Evolutionary conservation across 2,329 filamentous ascomycete species (phyloP), one percentile per base, ranked within the genome.

Genomic region (Monosporascus sp.): DNA sequence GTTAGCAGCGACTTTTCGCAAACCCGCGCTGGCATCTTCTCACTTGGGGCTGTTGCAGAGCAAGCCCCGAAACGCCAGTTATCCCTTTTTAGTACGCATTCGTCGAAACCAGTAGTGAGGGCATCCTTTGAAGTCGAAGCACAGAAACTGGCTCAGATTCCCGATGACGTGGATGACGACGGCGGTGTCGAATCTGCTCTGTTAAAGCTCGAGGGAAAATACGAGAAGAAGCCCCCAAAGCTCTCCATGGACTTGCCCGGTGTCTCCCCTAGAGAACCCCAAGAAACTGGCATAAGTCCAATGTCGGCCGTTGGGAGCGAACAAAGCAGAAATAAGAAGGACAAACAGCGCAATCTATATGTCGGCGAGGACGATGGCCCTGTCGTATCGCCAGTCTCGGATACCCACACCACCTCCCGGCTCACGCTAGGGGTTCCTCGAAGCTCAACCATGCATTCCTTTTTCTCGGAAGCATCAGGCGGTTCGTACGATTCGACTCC

Each of bases 101-200:
- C 82, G 5, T 85, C 82, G 2, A 82, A 83, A 58, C 82, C 82
- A 0, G 71, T 77, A 2, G 84, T 85, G 80, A 78, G 82, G 4
- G 80, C 83, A 1, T 97, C 92, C 0, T 97, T 97, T 61, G 91
- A 97, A 69, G 87, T 82, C 3, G 91, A 96, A 63, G 90, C 95
- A 1, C 86, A 92, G 55, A 89, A 89, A 62, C 82, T 99, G 51
- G 90, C 92, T 2, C 86, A 89, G 52, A 89, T 97, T 26, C 91
- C 93, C 0, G 92, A 97, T 65, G 90, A 95, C 38, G 68, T 75
- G 17, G 81, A 86, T 56, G 86, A 87, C 46, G 89, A 95, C 65
- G 91, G 91, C 7, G 93, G 93, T 14, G 86, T 97, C 26, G 94
- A 97, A 66, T 91, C 92, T n/a, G 90, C 94, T 0, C 70, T 99